Base-by-base conservation (phyloP, 768 basidiomycete genomes). In the Chiua virens region DNA sequence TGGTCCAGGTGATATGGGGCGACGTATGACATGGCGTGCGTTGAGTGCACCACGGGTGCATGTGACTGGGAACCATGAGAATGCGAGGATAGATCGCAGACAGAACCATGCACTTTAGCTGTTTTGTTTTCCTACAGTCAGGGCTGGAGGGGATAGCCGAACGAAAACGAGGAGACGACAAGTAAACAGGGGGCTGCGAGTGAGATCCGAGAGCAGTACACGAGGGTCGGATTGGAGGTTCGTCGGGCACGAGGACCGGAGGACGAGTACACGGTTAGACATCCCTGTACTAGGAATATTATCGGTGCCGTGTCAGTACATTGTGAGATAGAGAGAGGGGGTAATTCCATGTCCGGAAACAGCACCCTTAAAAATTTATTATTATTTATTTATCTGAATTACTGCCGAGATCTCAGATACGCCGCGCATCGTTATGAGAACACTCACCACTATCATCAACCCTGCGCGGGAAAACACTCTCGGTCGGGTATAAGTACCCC, bases 291-390 rank as follows among this genome's bases (percentile, higher is more conserved):
- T 5, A 7, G 6, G 27, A 8, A 4, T 27, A 8, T 8, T 27
- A 27, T 27, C 25, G 25, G 25, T 27, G 25, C 25, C 25, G 25
- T 27, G 25, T 27, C 25, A n/a, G n/a, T n/a, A n/a, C n/a, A n/a
- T n/a, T n/a, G n/a, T n/a, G n/a, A n/a, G n/a, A n/a, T n/a, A n/a
- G 23, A 37, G 40, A 35, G 42, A 41, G 39, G 30, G 48, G 44
- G 42, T 8, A 44, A 40, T 40, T 49, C 50, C 40, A 49, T 51
- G 30, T 41, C 39, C 50, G 49, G 37, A 30, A 34, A 42, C 45
- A 17, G 56, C 56, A 58, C 57, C 56, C 67, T 68, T 52, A 61
- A 45, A 67, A 68, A 63, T 59, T 67, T 69, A 69, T 64, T 30
- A 14, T 30, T 13, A 30, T 11, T 30, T 30, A 5, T 30, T 13